Percentiles rank a stretch among this genome's conserved stretches.
Conservation (phyloP, 805 yeast species). For the Cyberlindnera euphorbiae region DNA sequence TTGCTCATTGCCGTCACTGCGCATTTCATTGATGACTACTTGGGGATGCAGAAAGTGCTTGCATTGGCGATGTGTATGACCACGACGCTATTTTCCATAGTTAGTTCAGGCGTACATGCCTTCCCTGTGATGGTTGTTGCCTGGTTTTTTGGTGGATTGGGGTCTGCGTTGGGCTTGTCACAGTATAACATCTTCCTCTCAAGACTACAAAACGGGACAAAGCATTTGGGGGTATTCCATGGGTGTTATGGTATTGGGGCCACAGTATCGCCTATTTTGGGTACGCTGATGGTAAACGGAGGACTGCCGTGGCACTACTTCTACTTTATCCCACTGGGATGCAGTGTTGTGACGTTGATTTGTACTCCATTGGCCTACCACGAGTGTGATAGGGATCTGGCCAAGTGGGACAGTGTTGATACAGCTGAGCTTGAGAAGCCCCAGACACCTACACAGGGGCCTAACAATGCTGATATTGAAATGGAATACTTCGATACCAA, state of each 20-base stretch:
- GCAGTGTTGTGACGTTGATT: slow-evolving; percentile 31
- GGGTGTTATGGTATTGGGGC: slow-evolving; percentile 66
- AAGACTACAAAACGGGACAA: slow-evolving; percentile 38
- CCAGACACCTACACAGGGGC: slow-evolving; percentile 2
- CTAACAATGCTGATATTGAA: slow-evolving; percentile 4
- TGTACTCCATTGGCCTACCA: slow-evolving; percentile 38
- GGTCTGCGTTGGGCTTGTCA: slow-evolving; percentile 44
- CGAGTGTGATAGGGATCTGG: slow-evolving; percentile 39
- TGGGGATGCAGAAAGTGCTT: slow-evolving; percentile 38
- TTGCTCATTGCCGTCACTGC: slow-evolving; percentile 46
- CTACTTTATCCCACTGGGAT: slow-evolving; percentile 48
- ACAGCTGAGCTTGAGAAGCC: slow-evolving; percentile 7
- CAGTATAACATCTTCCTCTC: slow-evolving; percentile 50
- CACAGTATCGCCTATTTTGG: slow-evolving; percentile 52
- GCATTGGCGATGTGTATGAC: slow-evolving; percentile 35
- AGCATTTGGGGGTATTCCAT: slow-evolving; percentile 50
- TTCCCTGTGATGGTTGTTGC: slow-evolving; percentile 46
- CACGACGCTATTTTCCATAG: slow-evolving; percentile 39
- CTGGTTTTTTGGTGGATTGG: slow-evolving; percentile 55
- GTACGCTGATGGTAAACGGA: slow-evolving; percentile 45
- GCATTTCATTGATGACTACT: slow-evolving; percentile 35
- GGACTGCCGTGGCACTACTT: slow-evolving; percentile 53
- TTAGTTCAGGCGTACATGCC: slow-evolving; percentile 38
- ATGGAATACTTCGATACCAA: slow-evolving; percentile 2
- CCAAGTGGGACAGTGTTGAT: slow-evolving; percentile 17